Evolutionary conservation across 1,139 yeast genomes (phyloP).

Genomic region (Geotrichum candidum): DNA sequence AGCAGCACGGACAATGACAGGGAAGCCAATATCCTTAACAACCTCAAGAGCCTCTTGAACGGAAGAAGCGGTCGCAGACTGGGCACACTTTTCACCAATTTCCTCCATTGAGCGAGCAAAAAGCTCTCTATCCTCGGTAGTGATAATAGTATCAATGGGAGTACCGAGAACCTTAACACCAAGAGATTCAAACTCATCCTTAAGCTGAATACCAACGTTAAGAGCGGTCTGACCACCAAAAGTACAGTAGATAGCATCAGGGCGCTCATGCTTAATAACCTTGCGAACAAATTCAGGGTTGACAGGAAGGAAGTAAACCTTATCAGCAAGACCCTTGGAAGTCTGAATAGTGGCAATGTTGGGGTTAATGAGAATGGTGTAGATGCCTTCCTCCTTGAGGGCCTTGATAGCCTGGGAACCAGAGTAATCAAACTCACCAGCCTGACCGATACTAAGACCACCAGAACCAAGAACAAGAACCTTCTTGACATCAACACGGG

Average conservation of each 20-base stretch:
- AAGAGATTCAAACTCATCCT: constrained; percentile 85
- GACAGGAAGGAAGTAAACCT: constrained; percentile 89
- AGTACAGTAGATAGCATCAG: constrained; percentile 94
- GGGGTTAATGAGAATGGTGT: constrained; percentile 86
- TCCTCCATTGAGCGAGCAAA: constrained; percentile 93
- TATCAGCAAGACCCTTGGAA: constrained; percentile 91
- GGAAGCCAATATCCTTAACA: constrained; percentile 84
- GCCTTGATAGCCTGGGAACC: constrained; percentile 83
- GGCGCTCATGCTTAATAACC: constrained; percentile 89
- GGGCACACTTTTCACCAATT: constrained; percentile 90
- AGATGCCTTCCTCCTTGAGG: constrained; percentile 78
- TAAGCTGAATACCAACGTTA: constrained; percentile 89
- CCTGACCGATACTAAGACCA: constrained; percentile 98
- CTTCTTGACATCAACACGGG: constrained; percentile 80
- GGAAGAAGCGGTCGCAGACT: constrained; percentile 76
- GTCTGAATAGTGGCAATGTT: constrained; percentile 98
- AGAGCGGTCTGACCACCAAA: constrained; percentile 99
- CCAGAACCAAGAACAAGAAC: constrained; percentile 97
- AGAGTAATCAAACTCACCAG: constrained; percentile 98
- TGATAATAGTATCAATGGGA: constrained; percentile 88
- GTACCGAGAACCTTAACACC: constrained; percentile 97
- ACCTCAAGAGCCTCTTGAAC: constrained; percentile 80
- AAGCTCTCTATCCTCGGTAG: constrained; percentile 95
- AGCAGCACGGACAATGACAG: constrained; percentile 96
- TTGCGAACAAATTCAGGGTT: constrained; percentile 94